phyloP scores from a whole-genome alignment of 768 basidiomycete species.

The Kwoniella mangroviensis region DNA sequence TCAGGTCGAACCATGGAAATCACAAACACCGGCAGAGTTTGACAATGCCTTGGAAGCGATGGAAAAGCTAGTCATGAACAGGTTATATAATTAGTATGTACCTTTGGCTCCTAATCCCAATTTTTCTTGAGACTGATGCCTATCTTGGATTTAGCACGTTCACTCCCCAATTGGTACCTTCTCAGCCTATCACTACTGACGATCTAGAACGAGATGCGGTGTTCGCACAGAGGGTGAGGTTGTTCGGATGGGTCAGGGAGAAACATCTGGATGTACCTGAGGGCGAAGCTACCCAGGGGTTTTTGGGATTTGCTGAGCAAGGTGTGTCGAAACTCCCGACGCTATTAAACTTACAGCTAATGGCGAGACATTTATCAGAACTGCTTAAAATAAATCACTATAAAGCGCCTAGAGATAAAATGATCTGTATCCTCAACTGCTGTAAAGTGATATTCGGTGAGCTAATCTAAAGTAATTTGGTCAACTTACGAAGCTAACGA shows the following conservation, averaged over 20 bases:
- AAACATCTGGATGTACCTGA: conserved; percentile 88
- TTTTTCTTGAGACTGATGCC: not conserved
- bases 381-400: conserved; percentile 96
- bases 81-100: conserved; percentile 89
- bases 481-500: not conserved
- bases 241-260: conserved; percentile 89
- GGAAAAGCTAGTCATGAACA: conserved; percentile 99
- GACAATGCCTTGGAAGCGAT: conserved; percentile 97
- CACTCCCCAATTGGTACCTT: conserved; percentile 76
- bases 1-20: conserved; percentile 67
- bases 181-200: conserved; percentile 82
- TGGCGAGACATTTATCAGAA: conserved; percentile 61
- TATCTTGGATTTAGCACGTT: conserved; percentile 70
- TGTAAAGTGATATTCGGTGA: conserved; percentile 99
- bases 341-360: not conserved
- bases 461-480: conserved; percentile 48
- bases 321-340: conserved; percentile 29
- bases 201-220: conserved; percentile 96
- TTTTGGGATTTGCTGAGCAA: conserved; percentile 63
- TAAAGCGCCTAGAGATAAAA: conserved; percentile 96
- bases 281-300: conserved; percentile 67
- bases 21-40: conserved; percentile 77
- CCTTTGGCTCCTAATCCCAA: not conserved
- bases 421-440: conserved; percentile 94
- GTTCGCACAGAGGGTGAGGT: conserved; percentile 80